Evolutionary conservation across 768 basidiomycete genomes (phyloP).

Genomic region (Leucosporidium creatinivorum): DNA sequence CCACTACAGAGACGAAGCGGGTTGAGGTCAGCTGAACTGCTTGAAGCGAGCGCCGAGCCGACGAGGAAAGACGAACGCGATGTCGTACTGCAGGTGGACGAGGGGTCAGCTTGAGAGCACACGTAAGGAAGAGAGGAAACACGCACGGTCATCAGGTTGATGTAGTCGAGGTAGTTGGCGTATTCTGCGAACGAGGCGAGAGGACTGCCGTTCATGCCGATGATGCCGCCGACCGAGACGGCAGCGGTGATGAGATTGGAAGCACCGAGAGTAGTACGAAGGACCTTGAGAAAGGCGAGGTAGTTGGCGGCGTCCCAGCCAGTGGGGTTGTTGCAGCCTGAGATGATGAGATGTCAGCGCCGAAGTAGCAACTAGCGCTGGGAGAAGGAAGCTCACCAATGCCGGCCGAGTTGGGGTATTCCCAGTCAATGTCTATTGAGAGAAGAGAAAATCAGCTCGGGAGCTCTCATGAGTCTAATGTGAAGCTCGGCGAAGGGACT

Average conservation of each 20-base stretch:
- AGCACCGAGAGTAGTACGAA: slow-evolving; percentile 57
- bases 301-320: slow-evolving; percentile 63
- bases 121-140: slow-evolving; percentile 71
- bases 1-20: slow-evolving; percentile 39
- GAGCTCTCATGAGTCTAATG: too few species aligned
- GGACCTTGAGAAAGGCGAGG: slow-evolving; percentile 61
- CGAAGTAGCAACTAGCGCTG: too few species aligned
- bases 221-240: slow-evolving; percentile 63
- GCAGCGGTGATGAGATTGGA: slow-evolving; percentile 68
- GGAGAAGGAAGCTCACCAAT: too few species aligned
- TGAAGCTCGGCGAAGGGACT: too few species aligned
- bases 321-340: slow-evolving; percentile 53
- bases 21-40: too few species aligned
- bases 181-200: slow-evolving; percentile 60
- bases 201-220: slow-evolving; percentile 54
- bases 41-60: slow-evolving; percentile 41
- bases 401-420: slow-evolving; percentile 59
- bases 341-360: too few species aligned
- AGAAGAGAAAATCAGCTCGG: too few species aligned
- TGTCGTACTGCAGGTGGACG: slow-evolving; percentile 59
- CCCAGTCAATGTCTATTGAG: slow-evolving; percentile 47
- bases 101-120: slow-evolving; percentile 39
- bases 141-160: slow-evolving; percentile 72
- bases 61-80: slow-evolving; percentile 56
- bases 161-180: slow-evolving; percentile 66